Evolutionary conservation across 495 filamentous ascomycete genomes (phyloP).

Genomic region (Aspergillus avenaceus): DNA sequence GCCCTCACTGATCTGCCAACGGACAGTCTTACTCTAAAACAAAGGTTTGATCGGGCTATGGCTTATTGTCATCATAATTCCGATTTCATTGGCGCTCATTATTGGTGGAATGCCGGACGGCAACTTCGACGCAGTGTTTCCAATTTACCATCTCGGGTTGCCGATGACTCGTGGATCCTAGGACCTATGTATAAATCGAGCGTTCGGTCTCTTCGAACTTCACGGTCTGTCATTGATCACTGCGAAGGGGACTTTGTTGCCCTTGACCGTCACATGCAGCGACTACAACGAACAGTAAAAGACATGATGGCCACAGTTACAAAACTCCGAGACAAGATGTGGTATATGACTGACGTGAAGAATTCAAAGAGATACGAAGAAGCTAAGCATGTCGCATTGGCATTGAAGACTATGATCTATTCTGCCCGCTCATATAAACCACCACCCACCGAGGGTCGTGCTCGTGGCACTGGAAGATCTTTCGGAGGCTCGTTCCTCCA

Average conservation of each 20-base stretch:
- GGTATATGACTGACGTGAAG: constrained; percentile 95
- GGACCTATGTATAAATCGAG: constrained; percentile 36
- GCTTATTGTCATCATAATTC: constrained; percentile 32
- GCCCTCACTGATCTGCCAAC: neutral
- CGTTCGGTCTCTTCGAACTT: constrained; percentile 28
- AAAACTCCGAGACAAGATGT: constrained; percentile 82
- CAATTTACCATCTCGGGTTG: constrained; percentile 13
- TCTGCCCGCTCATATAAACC: constrained; percentile 41
- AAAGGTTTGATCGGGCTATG: constrained; percentile 40
- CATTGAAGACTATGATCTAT: constrained; percentile 83
- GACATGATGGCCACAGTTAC: constrained; percentile 30
- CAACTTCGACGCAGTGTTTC: constrained; percentile 30
- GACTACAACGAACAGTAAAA: constrained; percentile 34
- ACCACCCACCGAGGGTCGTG: constrained; percentile 39
- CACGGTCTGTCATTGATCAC: constrained; percentile 38
- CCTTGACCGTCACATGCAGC: constrained; percentile 32
- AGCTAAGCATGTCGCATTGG: constrained; percentile 78
- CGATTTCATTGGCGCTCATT: constrained; percentile 45
- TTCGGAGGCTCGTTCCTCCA: constrained; percentile 64
- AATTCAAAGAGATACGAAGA: constrained; percentile 90
- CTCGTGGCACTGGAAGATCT: constrained; percentile 46
- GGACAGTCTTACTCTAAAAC: constrained; percentile 24
- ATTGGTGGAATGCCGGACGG: constrained; percentile 46
- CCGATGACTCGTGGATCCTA: constrained; percentile 41
- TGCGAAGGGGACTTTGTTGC: constrained; percentile 38